These are phyloP conservation scores for Anthracocystis walkeri DNA, from an alignment of 1,284 basidiomycete species.

Conservation along the genomic window DNA sequence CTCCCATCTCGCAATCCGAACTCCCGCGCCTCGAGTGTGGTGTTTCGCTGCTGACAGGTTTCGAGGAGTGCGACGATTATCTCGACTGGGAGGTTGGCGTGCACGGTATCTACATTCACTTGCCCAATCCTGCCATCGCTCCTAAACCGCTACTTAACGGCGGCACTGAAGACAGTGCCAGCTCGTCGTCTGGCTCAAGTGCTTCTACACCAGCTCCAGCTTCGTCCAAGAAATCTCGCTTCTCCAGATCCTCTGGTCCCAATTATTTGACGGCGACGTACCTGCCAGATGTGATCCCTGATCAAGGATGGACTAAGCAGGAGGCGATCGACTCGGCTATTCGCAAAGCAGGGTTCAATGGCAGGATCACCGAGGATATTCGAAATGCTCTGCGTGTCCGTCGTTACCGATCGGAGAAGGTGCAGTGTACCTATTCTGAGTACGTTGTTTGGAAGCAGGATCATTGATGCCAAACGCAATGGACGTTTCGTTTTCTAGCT, in stretches of 20 bases:
- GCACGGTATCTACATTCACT: slow-evolving; percentile 91
- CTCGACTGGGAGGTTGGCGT: slow-evolving; percentile 91
- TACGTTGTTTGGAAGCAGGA: slow-evolving; percentile 70
- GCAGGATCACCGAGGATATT: slow-evolving; percentile 83
- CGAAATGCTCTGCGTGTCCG: slow-evolving; percentile 81
- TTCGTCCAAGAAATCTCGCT: slow-evolving; percentile 15
- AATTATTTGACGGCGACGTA: slow-evolving; percentile 86
- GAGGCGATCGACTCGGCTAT: slow-evolving; percentile 92
- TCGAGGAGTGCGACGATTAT: slow-evolving; percentile 85
- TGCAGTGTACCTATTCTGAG: slow-evolving; percentile 79
- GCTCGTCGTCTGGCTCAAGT: slow-evolving; percentile 75
- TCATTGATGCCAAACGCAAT: neutral
- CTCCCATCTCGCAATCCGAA: slow-evolving; percentile 81
- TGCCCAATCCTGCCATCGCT: slow-evolving; percentile 79
- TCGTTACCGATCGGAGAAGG: slow-evolving; percentile 86
- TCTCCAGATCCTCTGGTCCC: slow-evolving; percentile 11
- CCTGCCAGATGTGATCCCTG: slow-evolving; percentile 90
- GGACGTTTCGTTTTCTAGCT: no score
- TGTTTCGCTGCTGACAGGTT: slow-evolving; percentile 90
- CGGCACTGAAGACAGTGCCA: slow-evolving; percentile 71
- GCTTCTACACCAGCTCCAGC: slow-evolving; percentile 33
- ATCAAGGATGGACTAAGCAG: slow-evolving; percentile 91
- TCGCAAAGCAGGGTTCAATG: slow-evolving; percentile 86
- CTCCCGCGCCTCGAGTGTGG: slow-evolving; percentile 85
- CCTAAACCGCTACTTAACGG: slow-evolving; percentile 71